phyloP scores from a whole-genome alignment of 768 basidiomycete species.

The Kwoniella dendrophila region DNA sequence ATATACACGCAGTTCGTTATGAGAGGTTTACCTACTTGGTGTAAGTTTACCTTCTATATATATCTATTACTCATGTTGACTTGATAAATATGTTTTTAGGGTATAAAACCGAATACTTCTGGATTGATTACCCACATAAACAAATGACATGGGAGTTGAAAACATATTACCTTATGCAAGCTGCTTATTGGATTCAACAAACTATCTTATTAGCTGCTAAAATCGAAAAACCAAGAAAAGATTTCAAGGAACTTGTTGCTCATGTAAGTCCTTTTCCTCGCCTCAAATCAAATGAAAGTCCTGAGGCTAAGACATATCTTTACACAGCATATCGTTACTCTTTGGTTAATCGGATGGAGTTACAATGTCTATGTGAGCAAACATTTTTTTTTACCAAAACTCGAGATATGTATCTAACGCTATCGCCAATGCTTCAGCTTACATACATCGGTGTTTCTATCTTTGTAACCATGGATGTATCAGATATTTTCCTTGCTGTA shows the following conservation, averaged over 20 bases:
- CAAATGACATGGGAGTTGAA: slow-evolving; percentile 83
- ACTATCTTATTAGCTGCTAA: slow-evolving; percentile 75
- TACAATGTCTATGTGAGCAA: slow-evolving; percentile 46
- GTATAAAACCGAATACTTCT: slow-evolving; percentile 73
- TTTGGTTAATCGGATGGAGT: slow-evolving; percentile 86
- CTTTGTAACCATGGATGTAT: slow-evolving; percentile 95
- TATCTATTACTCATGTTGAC: not conserved
- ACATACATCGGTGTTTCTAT: slow-evolving; percentile 88
- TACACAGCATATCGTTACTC: slow-evolving; percentile 74
- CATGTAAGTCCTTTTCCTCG: slow-evolving; percentile 60
- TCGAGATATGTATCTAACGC: slow-evolving; percentile 44
- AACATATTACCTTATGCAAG: slow-evolving; percentile 89
- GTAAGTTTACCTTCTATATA: slow-evolving; percentile 61
- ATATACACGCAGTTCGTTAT: slow-evolving; percentile 71
- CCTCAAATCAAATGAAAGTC: not conserved
- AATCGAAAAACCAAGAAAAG: slow-evolving; percentile 93
- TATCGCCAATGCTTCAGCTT: slow-evolving; percentile 51
- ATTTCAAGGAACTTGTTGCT: slow-evolving; percentile 78
- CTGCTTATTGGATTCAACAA: slow-evolving; percentile 93
- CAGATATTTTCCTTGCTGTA: slow-evolving; percentile 84
- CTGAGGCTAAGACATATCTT: not conserved
- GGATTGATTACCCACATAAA: slow-evolving; percentile 89
- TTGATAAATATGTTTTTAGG: slow-evolving; percentile 19
- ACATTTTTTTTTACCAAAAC: slow-evolving; percentile 59
- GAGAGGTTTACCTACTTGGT: slow-evolving; percentile 77